These are phyloP conservation scores for Capronia epimyces DNA, from an alignment of 2,329 filamentous ascomycete species.

Conservation along the genomic window DNA sequence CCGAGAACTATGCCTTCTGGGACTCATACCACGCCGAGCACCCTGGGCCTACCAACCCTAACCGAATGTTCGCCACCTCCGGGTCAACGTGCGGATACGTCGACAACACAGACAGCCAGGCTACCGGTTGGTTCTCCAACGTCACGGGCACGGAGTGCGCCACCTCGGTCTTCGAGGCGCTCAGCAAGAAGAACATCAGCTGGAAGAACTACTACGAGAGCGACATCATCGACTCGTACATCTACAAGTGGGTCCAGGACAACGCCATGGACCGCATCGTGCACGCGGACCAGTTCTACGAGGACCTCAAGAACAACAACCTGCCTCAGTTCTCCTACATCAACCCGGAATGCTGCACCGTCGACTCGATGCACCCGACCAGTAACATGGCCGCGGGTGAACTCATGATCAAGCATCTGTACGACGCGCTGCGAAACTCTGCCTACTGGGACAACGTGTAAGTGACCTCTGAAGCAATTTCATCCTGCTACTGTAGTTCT, in stretches of 20 bases:
- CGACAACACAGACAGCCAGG: constrained; percentile 16
- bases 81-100: constrained; percentile 18
- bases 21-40: constrained; percentile 20
- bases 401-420: constrained; percentile 21
- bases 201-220: constrained; percentile 24
- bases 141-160: constrained; percentile 13
- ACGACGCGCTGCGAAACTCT: constrained; percentile 16
- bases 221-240: constrained; percentile 19
- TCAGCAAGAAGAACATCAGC: constrained; percentile 18
- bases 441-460: constrained; percentile 21
- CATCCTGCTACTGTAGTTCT: neutral
- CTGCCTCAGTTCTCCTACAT: constrained; percentile 64
- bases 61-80: constrained; percentile 16
- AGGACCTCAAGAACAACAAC: constrained; percentile 57
- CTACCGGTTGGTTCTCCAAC: constrained; percentile 18
- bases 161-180: constrained; percentile 16
- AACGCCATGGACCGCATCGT: constrained; percentile 19
- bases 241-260: constrained; percentile 24
- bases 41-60: constrained; percentile 19
- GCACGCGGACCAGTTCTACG: constrained; percentile 50
- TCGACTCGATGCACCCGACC: constrained; percentile 22
- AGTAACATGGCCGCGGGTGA: constrained; percentile 24
- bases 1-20: constrained; percentile 21
- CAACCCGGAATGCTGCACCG: constrained; percentile 34
- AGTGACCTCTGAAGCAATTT: neutral